phyloP scores from a whole-genome alignment of 2,329 filamentous ascomycete genomes.

The Paracoccidioides lutzii region DNA sequence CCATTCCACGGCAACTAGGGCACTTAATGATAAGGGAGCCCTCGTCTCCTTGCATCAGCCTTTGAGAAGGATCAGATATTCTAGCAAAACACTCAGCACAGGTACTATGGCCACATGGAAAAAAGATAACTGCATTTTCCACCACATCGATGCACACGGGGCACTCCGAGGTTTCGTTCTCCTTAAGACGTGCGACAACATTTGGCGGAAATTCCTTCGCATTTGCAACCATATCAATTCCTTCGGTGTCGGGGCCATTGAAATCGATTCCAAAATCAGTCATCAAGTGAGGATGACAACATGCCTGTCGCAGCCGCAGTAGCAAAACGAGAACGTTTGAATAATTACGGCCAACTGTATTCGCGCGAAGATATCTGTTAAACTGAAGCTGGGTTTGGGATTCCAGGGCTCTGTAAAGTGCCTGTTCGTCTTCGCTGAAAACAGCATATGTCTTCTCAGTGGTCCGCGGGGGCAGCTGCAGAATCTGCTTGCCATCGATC shows the following conservation, averaged over 20 bases:
- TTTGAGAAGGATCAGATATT: conserved; percentile 49
- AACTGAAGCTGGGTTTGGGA: conserved; percentile 54
- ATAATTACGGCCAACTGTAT: conserved; percentile 60
- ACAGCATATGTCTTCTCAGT: conserved; percentile 49
- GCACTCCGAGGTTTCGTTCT: conserved; percentile 56
- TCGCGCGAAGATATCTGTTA: conserved; percentile 60
- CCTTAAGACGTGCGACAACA: conserved; percentile 55
- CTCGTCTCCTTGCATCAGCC: conserved; percentile 49
- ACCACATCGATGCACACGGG: conserved; percentile 70
- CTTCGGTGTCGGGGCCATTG: conserved; percentile 32
- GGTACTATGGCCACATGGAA: conserved; percentile 70
- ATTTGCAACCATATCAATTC: conserved; percentile 46
- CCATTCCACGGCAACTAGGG: conserved; percentile 57
- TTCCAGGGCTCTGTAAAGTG: conserved; percentile 56
- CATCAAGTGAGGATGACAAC: conserved; percentile 63
- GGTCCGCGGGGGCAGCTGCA: conserved; percentile 53
- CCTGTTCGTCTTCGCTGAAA: conserved; percentile 53
- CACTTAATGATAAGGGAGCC: conserved; percentile 45
- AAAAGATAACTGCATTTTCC: conserved; percentile 61
- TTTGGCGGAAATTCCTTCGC: conserved; percentile 47
- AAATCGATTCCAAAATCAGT: conserved; percentile 48
- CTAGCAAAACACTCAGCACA: conserved; percentile 65
- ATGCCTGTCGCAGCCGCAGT: conserved; percentile 66
- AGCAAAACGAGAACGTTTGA: conserved; percentile 68
- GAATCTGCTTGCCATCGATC: conserved; percentile 67